Evolutionary conservation across 1,139 yeast species (phyloP).

Genomic region (Magnusiomyces magnusii): DNA sequence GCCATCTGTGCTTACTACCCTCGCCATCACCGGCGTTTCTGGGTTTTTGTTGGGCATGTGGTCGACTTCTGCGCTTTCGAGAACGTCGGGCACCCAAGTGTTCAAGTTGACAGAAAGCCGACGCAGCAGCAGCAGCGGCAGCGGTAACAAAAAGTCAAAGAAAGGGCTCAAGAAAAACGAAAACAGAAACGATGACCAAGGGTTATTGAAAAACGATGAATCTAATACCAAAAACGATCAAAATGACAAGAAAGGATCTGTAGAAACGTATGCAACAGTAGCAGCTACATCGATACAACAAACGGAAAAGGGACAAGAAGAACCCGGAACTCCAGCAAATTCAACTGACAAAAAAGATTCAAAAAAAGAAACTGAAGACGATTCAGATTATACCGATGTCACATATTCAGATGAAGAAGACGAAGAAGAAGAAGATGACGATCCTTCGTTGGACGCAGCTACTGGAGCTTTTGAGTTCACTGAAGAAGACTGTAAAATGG

Average conservation of each 20-base stretch:
- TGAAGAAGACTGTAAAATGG: slow-evolving; percentile 79
- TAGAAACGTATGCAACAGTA: not conserved
- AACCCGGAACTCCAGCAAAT: not conserved
- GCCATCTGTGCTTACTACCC: not conserved
- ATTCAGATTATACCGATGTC: not conserved
- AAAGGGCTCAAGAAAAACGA: not conserved
- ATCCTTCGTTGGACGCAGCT: slow-evolving; percentile 10
- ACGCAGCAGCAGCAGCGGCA: not conserved
- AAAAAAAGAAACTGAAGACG: not conserved
- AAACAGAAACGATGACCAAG: not conserved
- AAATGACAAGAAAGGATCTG: not conserved
- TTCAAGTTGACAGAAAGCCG: not conserved
- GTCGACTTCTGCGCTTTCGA: not conserved
- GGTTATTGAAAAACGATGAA: not conserved
- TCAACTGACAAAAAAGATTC: not conserved
- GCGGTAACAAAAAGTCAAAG: not conserved
- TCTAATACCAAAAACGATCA: not conserved
- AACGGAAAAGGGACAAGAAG: not conserved
- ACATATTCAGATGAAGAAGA: slow-evolving; percentile 14
- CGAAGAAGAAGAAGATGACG: slow-evolving; percentile 12
- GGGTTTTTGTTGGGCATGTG: slow-evolving; percentile 3
- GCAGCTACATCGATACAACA: not conserved
- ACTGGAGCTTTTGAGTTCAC: slow-evolving; percentile 33
- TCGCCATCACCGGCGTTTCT: slow-evolving; percentile 1
- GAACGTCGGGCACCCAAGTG: not conserved